Evolutionary conservation across 192 early-diverging fungal genomes (phyloP), one percentile per base, ranked within the genome.

Genomic region (Linnemannia zychae): DNA sequence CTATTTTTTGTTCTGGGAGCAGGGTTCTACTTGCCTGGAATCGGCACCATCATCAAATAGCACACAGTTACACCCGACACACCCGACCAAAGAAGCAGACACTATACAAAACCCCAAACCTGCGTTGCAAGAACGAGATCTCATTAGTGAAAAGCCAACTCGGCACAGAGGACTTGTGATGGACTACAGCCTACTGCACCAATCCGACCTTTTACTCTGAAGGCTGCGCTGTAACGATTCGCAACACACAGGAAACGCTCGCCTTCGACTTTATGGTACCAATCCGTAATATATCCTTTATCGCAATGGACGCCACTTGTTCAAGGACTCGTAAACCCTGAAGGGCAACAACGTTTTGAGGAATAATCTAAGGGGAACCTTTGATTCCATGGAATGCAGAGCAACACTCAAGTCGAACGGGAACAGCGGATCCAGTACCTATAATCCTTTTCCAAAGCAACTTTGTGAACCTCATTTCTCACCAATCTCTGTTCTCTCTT

Each of bases 311-410:
- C 57, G 28, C 57, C 22, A 24, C 5, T 31, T 3, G 40, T 44
- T 3, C 28, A 63, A 7, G 57, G 28, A 63, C 57, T 15, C 57
- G n/a, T 20, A 9, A 24, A 57, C n/a, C 9, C n/a, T n/a, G n/a
- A 33, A 20, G 28, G 24, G 57, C 24, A 13, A 7, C 57, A 63
- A 15, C 22, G 24, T 57, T 57, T 31, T 12, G 57, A 31, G 12
- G 28, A 65, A 46, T 38, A 44, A 71, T 69, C 20, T 52, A 69
- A 70, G 72, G 40, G 73, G 72, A 74, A 80, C 47, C 79, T 80
- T 70, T 80, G 79, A 80, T 80, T 52, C 78, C 52, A 48, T 38
- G 24, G 22, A 57, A 46, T 46, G 44, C n/a, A 24, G 15, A 34
- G 40, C 53, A 50, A 71, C 22, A n/a, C 44, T 9, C 34, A 0